A percentile compares a stretch with the other conserved stretches of the same genome.
Conservation (phyloP, 1,139 yeast species). For the Entelexis sorbosivorans region DNA sequence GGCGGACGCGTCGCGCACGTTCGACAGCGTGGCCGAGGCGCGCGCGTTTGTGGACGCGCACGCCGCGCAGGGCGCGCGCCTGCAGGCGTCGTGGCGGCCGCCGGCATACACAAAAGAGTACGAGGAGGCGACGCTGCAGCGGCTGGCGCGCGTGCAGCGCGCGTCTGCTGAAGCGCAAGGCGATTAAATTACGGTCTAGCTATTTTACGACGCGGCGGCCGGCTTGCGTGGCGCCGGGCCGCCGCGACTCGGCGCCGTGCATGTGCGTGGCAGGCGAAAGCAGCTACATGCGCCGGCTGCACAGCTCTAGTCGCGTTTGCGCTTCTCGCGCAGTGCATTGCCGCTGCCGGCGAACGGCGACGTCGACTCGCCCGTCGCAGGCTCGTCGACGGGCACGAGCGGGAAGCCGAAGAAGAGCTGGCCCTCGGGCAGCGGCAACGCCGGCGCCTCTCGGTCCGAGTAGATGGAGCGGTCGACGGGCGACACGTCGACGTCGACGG, state of each 20-base stretch:
- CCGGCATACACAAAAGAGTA: slow-evolving; percentile 3
- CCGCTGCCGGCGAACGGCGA: slow-evolving; percentile 36
- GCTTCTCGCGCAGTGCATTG: slow-evolving; percentile 46
- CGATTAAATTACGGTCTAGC: too few species aligned
- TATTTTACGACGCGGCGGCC: too few species aligned
- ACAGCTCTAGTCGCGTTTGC: slow-evolving; percentile 5
- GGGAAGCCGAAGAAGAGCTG: slow-evolving; percentile 93
- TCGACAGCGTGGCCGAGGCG: slow-evolving; percentile 13
- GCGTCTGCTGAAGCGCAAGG: background rate
- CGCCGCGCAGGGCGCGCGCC: slow-evolving; percentile 6
- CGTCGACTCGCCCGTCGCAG: slow-evolving; percentile 33
- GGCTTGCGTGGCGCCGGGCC: too few species aligned
- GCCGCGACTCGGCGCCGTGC: too few species aligned
- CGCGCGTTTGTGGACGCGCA: slow-evolving; percentile 14
- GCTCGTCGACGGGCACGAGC: slow-evolving; percentile 52
- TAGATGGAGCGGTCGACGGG: slow-evolving; percentile 33
- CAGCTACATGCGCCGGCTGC: too few species aligned
- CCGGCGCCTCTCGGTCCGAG: slow-evolving; percentile 43
- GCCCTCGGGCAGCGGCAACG: slow-evolving; percentile 66
- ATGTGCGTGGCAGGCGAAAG: background rate
- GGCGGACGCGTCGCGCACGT: slow-evolving; percentile 7
- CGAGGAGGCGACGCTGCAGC: slow-evolving; percentile 6
- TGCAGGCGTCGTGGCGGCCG: slow-evolving; percentile 4
- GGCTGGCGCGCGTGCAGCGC: background rate
- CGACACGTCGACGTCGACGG: slow-evolving; percentile 13